A percentile compares a stretch with the other conserved stretches of the same genome.
These are phyloP conservation scores for Rasamsonia emersonii DNA, from an alignment of 2,329 filamentous ascomycete species.

Conservation along the genomic window DNA sequence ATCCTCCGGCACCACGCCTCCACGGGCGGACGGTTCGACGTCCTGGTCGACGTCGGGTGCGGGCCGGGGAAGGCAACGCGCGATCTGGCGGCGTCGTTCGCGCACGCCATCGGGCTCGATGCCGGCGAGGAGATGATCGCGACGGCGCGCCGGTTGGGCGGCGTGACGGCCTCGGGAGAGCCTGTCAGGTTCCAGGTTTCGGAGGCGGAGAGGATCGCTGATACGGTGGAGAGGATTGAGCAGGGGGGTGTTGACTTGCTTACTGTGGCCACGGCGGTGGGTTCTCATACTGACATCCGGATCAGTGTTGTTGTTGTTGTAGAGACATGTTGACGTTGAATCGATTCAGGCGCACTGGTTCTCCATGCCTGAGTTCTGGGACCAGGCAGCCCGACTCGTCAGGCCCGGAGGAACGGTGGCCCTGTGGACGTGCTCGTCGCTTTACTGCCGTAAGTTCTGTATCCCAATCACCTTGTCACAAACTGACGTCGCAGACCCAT, in stretches of 20 bases:
- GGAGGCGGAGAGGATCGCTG: conserved; percentile 35
- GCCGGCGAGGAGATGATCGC: conserved; percentile 47
- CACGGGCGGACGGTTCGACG: conserved; percentile 36
- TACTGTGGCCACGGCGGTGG: conserved; percentile 37
- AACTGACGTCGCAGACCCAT: conserved; percentile 11
- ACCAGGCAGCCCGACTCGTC: conserved; percentile 37
- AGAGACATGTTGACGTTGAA: neutral
- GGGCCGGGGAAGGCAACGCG: conserved; percentile 46
- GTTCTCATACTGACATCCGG: too few relatives aligned
- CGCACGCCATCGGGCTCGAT: conserved; percentile 42
- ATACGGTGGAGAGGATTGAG: conserved; percentile 10
- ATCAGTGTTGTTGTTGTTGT: too few relatives aligned
- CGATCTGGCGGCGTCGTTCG: conserved; percentile 40
- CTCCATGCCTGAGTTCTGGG: conserved; percentile 45
- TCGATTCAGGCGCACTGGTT: conserved; percentile 47
- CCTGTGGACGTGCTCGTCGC: conserved; percentile 36
- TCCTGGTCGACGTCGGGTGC: conserved; percentile 48
- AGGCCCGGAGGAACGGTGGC: conserved; percentile 48
- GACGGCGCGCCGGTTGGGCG: conserved; percentile 33
- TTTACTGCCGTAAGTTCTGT: conserved; percentile 14
- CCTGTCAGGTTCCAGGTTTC: conserved; percentile 36
- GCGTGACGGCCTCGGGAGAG: conserved; percentile 17
- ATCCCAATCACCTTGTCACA: conserved; percentile 10
- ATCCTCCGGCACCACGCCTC: conserved; percentile 41
- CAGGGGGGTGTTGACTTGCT: conserved; percentile 38